Base-by-base conservation (phyloP, 1,284 basidiomycete species). In the Psilocybe mexicana region DNA sequence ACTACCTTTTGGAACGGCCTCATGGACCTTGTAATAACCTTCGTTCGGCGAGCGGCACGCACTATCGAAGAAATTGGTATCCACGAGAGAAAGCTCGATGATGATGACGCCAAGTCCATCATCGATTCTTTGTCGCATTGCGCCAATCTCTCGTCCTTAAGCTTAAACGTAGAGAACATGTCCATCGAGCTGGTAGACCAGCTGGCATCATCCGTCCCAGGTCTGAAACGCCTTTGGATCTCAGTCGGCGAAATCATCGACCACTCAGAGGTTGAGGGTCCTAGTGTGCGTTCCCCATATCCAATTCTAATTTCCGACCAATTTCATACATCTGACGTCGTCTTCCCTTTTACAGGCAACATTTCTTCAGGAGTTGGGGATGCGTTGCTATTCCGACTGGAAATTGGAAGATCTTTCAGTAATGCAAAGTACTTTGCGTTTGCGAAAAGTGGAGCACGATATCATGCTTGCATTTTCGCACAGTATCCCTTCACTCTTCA, bases 381-480 rank as follows among this genome's bases (percentile, higher is more conserved):
- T n/a, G 4, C 50, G 50, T 30, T 52, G 24, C 24, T 52, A 52
- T 38, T 18, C 50, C n/a, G 50, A 52, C 28, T 52, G 50, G 50
- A 52, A 52, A 38, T 36, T 52, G 50, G 24, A 52, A 14, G 50
- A 52, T 36, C 50, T 52, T 28, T 52, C 50, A 35, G 26, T 52
- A 12, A 28, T 40, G 50, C 50, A 48, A 23, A 48, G 30, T 43
- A 18, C 14, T 11, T 12, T 43, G 24, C 36, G 36, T 12, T 12
- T 23, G 10, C 23, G 38, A 24, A 25, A 40, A 38, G 50, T 52
- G n/a, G 24, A 52, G 4, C 38, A 52, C 25, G 24, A 43, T 43
- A 43, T 43, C 18, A 52, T 52, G 50, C 23, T 52, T 18, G 50
- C 50, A 6, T 52, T 52, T 52, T 26, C 38, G 11, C 50, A 26